phyloP scores from a whole-genome alignment of 441 rosid genomes.

The Rhodomyrtus psidioides region DNA sequence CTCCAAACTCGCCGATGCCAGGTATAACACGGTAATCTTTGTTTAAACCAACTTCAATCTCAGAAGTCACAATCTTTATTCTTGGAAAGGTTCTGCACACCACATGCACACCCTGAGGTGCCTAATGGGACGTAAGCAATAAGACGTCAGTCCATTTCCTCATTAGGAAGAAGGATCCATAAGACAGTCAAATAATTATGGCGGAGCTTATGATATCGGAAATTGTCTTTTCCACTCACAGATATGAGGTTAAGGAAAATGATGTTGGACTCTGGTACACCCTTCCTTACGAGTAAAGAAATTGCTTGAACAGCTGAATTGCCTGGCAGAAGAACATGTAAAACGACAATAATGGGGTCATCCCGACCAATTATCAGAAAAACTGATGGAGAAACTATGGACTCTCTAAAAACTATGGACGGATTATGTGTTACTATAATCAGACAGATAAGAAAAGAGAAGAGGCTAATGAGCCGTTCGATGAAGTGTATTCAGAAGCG shows the following conservation, averaged over 20 bases:
- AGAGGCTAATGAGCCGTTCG: not conserved
- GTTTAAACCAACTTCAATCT: conserved; percentile 85
- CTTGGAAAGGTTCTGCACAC: conserved; percentile 90
- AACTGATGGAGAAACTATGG: not conserved
- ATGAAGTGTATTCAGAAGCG: not conserved
- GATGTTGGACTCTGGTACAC: conserved; percentile 86
- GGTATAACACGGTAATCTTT: conserved; percentile 87
- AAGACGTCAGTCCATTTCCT: not conserved
- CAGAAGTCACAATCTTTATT: conserved; percentile 90
- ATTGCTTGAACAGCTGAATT: conserved; percentile 96
- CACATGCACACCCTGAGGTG: conserved; percentile 98
- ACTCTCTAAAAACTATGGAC: not conserved
- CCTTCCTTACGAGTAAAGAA: conserved; percentile 76
- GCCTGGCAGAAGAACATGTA: conserved; percentile 32
- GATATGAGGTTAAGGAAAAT: conserved; percentile 92
- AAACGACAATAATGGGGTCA: not conserved
- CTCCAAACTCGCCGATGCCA: conserved; percentile 98
- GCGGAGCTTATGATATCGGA: not conserved
- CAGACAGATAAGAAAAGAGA: not conserved
- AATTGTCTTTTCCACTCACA: conserved; percentile 31
- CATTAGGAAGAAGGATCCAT: not conserved
- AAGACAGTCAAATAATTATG: not conserved
- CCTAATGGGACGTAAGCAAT: conserved; percentile 33
- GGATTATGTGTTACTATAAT: not conserved
- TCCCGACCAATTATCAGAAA: not conserved